Evolutionary conservation across 345 rosid genomes (phyloP).

Genomic region (Turritis glabra): DNA sequence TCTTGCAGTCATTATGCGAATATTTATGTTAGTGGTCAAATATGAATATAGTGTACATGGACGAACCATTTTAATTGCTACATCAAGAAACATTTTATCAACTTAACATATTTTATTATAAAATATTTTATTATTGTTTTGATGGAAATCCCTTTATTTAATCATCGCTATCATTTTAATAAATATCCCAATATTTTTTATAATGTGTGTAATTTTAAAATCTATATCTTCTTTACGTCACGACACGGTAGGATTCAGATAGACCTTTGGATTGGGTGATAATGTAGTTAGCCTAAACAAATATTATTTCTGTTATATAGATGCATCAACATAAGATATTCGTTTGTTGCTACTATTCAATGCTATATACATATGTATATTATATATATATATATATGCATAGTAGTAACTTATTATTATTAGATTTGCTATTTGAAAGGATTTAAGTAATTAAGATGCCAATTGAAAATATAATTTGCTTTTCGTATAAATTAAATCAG

Average conservation of each 20-base stretch:
- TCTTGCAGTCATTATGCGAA: neutral
- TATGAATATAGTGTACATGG: neutral
- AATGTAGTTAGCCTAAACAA: constrained; percentile 10
- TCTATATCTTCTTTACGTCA: neutral
- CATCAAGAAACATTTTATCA: neutral
- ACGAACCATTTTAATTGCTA: neutral
- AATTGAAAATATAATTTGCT: neutral
- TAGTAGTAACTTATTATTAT: neutral
- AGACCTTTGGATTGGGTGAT: neutral
- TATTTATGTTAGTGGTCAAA: constrained; percentile 10
- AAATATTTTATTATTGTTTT: neutral
- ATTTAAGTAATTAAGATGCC: neutral
- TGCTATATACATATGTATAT: neutral
- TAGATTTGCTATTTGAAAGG: neutral
- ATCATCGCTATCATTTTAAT: neutral
- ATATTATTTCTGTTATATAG: neutral
- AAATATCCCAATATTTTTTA: neutral
- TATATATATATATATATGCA: neutral
- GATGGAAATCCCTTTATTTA: neutral
- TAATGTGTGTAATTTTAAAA: too few species aligned
- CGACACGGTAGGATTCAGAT: constrained; percentile 6
- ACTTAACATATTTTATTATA: neutral
- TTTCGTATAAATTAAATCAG: constrained; percentile 1
- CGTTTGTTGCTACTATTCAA: neutral
- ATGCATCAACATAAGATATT: neutral